Evolutionary conservation across 1,284 basidiomycete species (phyloP).

Genomic region (Irpex lacteus): DNA sequence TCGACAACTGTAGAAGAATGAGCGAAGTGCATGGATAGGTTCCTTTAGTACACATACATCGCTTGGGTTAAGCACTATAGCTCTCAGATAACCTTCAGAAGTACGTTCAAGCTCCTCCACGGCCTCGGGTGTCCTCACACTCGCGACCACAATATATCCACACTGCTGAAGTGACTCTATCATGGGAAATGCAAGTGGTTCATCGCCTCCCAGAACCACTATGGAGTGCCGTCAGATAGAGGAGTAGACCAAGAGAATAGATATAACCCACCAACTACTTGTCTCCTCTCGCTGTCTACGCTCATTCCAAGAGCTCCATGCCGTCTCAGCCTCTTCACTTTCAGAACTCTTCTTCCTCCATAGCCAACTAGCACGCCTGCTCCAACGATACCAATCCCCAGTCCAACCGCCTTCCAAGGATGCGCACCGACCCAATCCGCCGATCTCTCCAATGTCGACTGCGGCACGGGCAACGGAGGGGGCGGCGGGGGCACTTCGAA

Average conservation of each 20-base stretch:
- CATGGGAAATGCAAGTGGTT: conserved; percentile 63
- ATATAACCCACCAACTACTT: conserved; percentile 62
- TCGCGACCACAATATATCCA: conserved; percentile 79
- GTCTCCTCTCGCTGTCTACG: conserved; percentile 44
- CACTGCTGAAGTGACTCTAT: conserved; percentile 70
- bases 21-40: not conserved
- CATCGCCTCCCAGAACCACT: conserved; percentile 82
- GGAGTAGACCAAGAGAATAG: not conserved
- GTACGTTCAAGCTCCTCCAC: conserved; percentile 60
- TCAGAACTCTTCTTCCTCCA: conserved; percentile 23
- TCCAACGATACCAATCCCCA: conserved; percentile 55
- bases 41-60: conserved; percentile 45
- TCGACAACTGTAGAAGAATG: conserved; percentile 50
- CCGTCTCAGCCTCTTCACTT: conserved; percentile 25
- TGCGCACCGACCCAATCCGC: conserved; percentile 52
- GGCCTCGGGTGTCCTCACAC: conserved; percentile 63
- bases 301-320: conserved; percentile 32
- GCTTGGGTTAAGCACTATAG: conserved; percentile 72
- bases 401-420: conserved; percentile 54
- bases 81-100: conserved; percentile 72
- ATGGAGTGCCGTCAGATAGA: not conserved
- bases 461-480: conserved; percentile 49
- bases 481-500: conserved; percentile 73
- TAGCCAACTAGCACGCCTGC: conserved; percentile 61
- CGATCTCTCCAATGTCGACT: conserved; percentile 43